phyloP scores from a whole-genome alignment of 1,284 basidiomycete genomes.

The Ceratobasidium theobromae region DNA sequence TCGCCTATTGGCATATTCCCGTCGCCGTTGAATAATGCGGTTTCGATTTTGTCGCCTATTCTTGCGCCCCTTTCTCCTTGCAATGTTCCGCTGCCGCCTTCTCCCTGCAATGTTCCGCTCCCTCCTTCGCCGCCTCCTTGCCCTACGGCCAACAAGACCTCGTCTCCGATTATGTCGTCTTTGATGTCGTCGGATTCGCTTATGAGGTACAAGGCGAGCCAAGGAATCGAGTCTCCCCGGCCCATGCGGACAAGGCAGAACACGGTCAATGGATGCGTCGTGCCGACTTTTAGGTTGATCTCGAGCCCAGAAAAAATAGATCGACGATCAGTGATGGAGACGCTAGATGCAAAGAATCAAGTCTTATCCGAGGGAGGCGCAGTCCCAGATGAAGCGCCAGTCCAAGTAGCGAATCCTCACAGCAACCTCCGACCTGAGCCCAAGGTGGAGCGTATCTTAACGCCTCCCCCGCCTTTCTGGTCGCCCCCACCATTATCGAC shows the following conservation, averaged over 20 bases:
- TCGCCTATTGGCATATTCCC: not conserved
- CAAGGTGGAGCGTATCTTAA: slow-evolving; percentile 12
- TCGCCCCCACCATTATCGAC: slow-evolving; percentile 15
- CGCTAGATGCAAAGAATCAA: not conserved
- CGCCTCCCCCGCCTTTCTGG: slow-evolving; percentile 26
- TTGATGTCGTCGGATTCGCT: slow-evolving; percentile 21
- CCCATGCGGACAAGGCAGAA: slow-evolving; percentile 22
- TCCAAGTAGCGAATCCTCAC: not conserved
- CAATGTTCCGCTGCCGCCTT: slow-evolving; percentile 4
- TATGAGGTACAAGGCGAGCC: slow-evolving; percentile 16
- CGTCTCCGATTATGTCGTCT: not conserved
- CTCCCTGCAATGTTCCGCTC: too few species aligned
- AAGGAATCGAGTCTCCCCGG: slow-evolving; percentile 19
- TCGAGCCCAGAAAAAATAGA: slow-evolving; percentile 16
- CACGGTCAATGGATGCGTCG: slow-evolving; percentile 2
- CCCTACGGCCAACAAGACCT: not conserved
- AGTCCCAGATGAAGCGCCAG: not conserved
- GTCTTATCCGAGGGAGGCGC: not conserved
- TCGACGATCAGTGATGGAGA: not conserved
- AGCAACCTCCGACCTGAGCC: slow-evolving; percentile 10
- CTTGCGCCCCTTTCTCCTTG: not conserved
- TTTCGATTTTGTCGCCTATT: not conserved
- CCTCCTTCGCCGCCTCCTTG: not conserved
- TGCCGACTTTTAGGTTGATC: slow-evolving; percentile 6
- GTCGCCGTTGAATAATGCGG: not conserved